phyloP scores from a whole-genome alignment of 768 basidiomycete genomes.

The Rubroboletus pulcherrimus region DNA sequence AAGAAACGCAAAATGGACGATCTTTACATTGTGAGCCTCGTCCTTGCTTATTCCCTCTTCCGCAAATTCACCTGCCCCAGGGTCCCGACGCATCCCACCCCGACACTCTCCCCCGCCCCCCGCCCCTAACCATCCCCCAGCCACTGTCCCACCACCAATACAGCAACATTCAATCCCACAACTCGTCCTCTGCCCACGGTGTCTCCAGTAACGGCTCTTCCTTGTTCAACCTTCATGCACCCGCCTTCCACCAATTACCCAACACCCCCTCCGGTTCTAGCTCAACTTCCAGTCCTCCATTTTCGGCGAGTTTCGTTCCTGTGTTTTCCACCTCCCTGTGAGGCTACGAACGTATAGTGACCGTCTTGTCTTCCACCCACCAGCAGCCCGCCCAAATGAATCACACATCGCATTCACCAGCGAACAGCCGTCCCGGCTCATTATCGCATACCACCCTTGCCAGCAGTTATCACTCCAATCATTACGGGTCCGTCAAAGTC shows the following conservation, averaged over 20 bases:
- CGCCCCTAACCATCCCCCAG: slow-evolving; percentile 62
- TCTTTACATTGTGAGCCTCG: slow-evolving; percentile 46
- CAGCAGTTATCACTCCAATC: slow-evolving; percentile 42
- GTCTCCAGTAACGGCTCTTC: slow-evolving; percentile 38
- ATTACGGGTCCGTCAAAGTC: slow-evolving; percentile 58
- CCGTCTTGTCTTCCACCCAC: slow-evolving; percentile 37
- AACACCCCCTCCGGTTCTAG: slow-evolving; percentile 72
- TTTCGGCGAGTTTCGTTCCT: slow-evolving; percentile 77
- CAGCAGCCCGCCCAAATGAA: slow-evolving; percentile 70
- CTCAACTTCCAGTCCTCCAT: slow-evolving; percentile 72
- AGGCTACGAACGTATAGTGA: slow-evolving; percentile 53
- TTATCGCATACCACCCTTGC: slow-evolving; percentile 39
- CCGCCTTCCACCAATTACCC: slow-evolving; percentile 59
- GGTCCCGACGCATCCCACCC: slow-evolving; percentile 45
- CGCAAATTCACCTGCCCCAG: slow-evolving; percentile 23
- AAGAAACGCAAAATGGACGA: slow-evolving; percentile 63
- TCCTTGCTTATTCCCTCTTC: neutral
- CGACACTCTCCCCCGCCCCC: slow-evolving; percentile 38
- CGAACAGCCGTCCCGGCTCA: slow-evolving; percentile 44
- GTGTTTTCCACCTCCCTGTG: slow-evolving; percentile 25
- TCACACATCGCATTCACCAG: slow-evolving; percentile 47
- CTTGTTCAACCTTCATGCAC: slow-evolving; percentile 50
- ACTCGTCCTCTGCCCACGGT: slow-evolving; percentile 38
- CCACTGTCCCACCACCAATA: slow-evolving; percentile 50
- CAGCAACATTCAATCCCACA: slow-evolving; percentile 37